Conservation (phyloP, 306 rosid genomes). For the Rosa multiflora region DNA sequence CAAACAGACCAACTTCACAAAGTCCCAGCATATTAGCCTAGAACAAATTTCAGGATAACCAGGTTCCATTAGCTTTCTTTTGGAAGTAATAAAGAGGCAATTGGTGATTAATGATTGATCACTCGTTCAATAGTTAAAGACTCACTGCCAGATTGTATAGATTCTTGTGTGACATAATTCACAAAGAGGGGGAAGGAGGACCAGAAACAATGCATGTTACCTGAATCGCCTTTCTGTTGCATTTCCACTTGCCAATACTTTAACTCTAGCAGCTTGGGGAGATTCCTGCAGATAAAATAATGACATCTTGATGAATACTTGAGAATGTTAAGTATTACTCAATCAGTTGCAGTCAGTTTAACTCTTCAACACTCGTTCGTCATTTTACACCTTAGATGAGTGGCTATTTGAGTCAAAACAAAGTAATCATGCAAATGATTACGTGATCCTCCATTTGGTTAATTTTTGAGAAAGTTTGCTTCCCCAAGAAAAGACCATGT, state of each 20-base stretch:
- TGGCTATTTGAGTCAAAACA: not conserved
- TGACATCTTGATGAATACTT: not conserved
- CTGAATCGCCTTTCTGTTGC: conserved; percentile 98
- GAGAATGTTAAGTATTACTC: not conserved
- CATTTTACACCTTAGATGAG: not conserved
- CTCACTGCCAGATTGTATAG: not conserved
- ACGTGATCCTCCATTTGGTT: not conserved
- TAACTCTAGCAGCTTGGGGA: conserved; percentile 98
- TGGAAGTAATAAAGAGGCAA: not conserved
- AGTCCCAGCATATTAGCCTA: not conserved
- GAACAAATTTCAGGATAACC: not conserved
- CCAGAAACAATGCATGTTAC: conserved; percentile 30
- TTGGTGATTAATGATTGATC: not conserved
- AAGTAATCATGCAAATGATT: not conserved
- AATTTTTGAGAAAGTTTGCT: not conserved
- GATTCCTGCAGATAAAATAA: conserved; percentile 62
- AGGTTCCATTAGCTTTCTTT: not conserved
- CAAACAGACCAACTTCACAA: not conserved
- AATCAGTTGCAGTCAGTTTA: not conserved
- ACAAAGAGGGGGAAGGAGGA: conserved; percentile 6
- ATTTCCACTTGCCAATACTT: conserved; percentile 96
- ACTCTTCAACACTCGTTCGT: not conserved
- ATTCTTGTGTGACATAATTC: not conserved
- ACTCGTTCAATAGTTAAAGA: not conserved
- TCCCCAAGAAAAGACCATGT: not conserved